Evolutionary conservation across 2,329 filamentous ascomycete species (phyloP), one percentile per base, ranked within the genome.

Genomic region (Dactylellina sp.): DNA sequence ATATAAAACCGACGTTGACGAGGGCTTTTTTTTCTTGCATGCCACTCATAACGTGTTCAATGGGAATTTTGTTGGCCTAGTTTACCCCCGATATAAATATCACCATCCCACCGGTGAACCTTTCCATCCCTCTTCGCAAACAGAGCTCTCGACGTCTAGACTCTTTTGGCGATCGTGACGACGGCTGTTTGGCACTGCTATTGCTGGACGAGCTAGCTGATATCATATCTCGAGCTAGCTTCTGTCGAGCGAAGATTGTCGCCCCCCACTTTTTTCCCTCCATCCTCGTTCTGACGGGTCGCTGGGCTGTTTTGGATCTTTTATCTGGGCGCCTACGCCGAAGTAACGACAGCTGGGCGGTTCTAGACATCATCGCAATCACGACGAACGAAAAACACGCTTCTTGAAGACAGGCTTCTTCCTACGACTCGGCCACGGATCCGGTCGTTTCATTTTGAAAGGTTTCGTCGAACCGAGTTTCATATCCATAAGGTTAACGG

Each of bases 61-160:
- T 66, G n/a, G n/a, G n/a, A n/a, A n/a, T n/a, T n/a, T 50, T 42
- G 50, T 57, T 66, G 49, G 44, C 62, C 52, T 44, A 52, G 59
- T 57, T 44, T 66, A 42, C 44, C 62, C 61, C 44, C 35, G 40
- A 16, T 47, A 25, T 40, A 56, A 55, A 24, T 56, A 24, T 14
- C 6, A 22, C 25, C 40, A 42, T 52, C 2, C 14, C 28, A 32
- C n/a, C n/a, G n/a, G n/a, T n/a, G n/a, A n/a, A n/a, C n/a, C n/a
- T n/a, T n/a, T n/a, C n/a, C n/a, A n/a, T n/a, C n/a, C n/a, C n/a
- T n/a, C n/a, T n/a, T n/a, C n/a, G n/a, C n/a, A n/a, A n/a, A n/a
- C n/a, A n/a, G n/a, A n/a, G n/a, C n/a, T n/a, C n/a, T n/a, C n/a
- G n/a, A n/a, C n/a, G n/a, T n/a, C n/a, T n/a, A n/a, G n/a, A n/a